phyloP scores from a whole-genome alignment of 805 yeast genomes.

The Wickerhamomyces rabaulensis region DNA sequence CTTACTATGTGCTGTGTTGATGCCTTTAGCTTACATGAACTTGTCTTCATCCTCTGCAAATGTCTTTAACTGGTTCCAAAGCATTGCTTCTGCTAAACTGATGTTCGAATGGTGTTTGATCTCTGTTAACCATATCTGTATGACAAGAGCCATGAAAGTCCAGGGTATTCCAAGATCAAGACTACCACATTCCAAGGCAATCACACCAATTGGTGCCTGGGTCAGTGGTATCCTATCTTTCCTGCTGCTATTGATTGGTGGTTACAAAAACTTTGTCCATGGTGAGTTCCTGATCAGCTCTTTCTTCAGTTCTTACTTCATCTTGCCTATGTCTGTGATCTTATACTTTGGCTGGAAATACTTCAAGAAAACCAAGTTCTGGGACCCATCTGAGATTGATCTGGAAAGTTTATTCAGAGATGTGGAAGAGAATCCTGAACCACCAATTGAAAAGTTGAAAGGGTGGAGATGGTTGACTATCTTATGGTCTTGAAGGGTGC shows the following conservation, averaged over 20 bases:
- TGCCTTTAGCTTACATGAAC: conserved; percentile 32
- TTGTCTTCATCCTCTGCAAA: conserved; percentile 21
- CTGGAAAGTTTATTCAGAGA: conserved; percentile 27
- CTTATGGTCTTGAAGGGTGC: conserved; percentile 8
- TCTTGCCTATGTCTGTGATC: conserved; percentile 22
- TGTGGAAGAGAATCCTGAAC: conserved; percentile 25
- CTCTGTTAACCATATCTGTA: conserved; percentile 25
- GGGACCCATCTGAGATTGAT: conserved; percentile 36
- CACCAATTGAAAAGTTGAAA: conserved; percentile 8
- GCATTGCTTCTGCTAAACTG: conserved; percentile 25
- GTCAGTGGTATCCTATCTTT: conserved; percentile 23
- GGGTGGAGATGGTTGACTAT: conserved; percentile 12
- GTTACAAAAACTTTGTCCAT: conserved; percentile 28
- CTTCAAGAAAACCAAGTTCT: conserved; percentile 25
- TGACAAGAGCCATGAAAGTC: conserved; percentile 31
- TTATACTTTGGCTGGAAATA: conserved; percentile 29
- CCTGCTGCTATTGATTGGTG: conserved; percentile 29
- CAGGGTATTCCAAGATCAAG: conserved; percentile 30
- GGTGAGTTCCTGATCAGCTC: conserved; percentile 18
- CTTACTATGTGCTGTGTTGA: conserved; percentile 20
- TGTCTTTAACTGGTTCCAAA: conserved; percentile 31
- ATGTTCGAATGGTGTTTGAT: conserved; percentile 28
- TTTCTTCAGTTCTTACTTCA: conserved; percentile 10
- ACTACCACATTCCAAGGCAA: conserved; percentile 28
- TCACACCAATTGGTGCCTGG: conserved; percentile 27